A percentile compares a stretch with the other conserved stretches of the same genome.
Conservation (phyloP, 495 filamentous ascomycete species). For the Podospora anserina region DNA sequence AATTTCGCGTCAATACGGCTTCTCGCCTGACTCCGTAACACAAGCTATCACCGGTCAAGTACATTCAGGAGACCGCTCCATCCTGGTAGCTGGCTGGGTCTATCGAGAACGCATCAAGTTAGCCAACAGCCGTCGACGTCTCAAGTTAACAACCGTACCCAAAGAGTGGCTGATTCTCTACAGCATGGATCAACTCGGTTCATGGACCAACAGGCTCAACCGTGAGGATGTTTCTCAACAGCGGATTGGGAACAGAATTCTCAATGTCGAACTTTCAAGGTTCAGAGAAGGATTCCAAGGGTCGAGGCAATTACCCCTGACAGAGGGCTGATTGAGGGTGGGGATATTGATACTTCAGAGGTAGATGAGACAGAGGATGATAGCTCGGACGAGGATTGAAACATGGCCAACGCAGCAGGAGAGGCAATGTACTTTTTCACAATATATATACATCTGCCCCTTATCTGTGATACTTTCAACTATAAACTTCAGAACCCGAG, state of each 20-base stretch:
- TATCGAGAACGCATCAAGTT: background rate
- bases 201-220: background rate
- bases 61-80: background rate
- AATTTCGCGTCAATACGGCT: background rate
- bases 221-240: background rate
- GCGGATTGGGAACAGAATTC: background rate
- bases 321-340: background rate
- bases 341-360: background rate
- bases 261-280: background rate
- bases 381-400: background rate
- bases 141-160: background rate
- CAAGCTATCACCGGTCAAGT: background rate
- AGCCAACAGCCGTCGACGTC: background rate
- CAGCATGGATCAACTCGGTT: background rate
- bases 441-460: too few species aligned
- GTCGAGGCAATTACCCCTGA: background rate
- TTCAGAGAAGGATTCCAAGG: background rate
- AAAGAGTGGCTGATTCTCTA: background rate
- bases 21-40: background rate
- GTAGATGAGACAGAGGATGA: background rate
- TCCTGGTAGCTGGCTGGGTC: background rate
- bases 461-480: too few species aligned
- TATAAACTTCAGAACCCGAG: too few species aligned
- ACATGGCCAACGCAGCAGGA: too few species aligned
- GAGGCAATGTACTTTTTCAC: too few species aligned